Conservation (phyloP, 2,329 filamentous ascomycete genomes). For the Cercospora sp. region DNA sequence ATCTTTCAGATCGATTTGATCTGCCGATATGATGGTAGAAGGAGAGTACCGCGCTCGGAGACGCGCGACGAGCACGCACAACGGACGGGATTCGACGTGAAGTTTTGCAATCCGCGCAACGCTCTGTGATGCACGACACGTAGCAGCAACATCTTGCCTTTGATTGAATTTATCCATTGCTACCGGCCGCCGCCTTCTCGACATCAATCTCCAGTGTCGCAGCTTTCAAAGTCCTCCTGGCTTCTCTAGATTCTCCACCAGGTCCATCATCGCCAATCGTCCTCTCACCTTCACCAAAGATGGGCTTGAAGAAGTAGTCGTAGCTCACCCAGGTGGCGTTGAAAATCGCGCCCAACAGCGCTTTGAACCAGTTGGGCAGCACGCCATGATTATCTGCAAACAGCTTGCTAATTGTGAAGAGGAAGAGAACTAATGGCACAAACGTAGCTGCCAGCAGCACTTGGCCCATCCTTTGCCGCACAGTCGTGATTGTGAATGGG, state of each 20-base stretch:
- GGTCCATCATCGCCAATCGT: slow-evolving; percentile 44
- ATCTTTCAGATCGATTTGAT: not conserved
- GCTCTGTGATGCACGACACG: not conserved
- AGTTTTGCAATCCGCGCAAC: not conserved
- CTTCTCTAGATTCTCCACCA: not conserved
- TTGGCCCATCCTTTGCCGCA: slow-evolving; percentile 66
- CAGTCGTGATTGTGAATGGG: slow-evolving; percentile 69
- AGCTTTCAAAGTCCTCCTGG: not conserved
- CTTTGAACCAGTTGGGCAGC: slow-evolving; percentile 66
- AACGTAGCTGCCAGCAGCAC: slow-evolving; percentile 62
- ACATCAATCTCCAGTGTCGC: slow-evolving; percentile 6
- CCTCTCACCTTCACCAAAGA: slow-evolving; percentile 87
- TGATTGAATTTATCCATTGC: slow-evolving; percentile 3
- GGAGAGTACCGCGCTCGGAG: too few relatives aligned
- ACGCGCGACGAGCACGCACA: not conserved
- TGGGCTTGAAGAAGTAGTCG: slow-evolving; percentile 61
- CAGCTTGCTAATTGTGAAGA: slow-evolving; percentile 53
- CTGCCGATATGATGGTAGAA: too few relatives aligned
- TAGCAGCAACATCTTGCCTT: not conserved
- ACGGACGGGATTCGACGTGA: not conserved
- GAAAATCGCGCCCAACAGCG: slow-evolving; percentile 55
- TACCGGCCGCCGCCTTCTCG: slow-evolving; percentile 9
- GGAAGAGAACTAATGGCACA: slow-evolving; percentile 57
- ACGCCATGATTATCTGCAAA: slow-evolving; percentile 67
- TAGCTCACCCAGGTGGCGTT: slow-evolving; percentile 64